Percentiles rank a stretch among this genome's conserved stretches.
phyloP scores from a whole-genome alignment of 306 rosid genomes.

The Cicer yamashitae region DNA sequence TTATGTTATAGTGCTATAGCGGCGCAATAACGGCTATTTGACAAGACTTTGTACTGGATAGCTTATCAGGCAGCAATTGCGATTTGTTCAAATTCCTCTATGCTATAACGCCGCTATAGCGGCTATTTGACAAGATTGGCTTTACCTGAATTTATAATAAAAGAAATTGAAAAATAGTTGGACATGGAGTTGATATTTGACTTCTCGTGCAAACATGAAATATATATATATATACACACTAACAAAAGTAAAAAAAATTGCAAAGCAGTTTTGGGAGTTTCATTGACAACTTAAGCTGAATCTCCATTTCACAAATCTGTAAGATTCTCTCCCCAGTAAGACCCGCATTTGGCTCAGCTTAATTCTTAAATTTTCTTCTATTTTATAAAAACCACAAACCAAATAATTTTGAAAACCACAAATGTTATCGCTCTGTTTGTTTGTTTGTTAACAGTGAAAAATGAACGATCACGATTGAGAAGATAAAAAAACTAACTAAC shows the following conservation, averaged over 20 bases:
- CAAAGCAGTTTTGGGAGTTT: background rate
- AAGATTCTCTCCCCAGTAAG: slow-evolving; percentile 3
- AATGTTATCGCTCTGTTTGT: background rate
- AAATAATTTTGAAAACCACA: background rate
- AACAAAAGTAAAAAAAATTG: slow-evolving; percentile 8
- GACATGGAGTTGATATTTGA: background rate
- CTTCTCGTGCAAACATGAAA: slow-evolving; percentile 22
- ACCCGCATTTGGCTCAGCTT: background rate
- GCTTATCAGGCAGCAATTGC: too few species aligned
- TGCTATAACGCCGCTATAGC: too few species aligned
- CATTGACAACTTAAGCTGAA: background rate
- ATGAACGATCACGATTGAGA: slow-evolving; percentile 20
- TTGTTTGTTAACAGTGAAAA: background rate
- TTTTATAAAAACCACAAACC: background rate
- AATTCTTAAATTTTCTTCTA: background rate
- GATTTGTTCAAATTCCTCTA: too few species aligned
- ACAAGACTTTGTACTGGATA: too few species aligned
- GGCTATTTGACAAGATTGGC: too few species aligned
- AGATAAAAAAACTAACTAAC: background rate
- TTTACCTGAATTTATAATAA: slow-evolving; percentile 3
- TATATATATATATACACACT: background rate
- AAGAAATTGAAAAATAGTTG: background rate
- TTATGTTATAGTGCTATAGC: too few species aligned
- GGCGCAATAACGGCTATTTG: too few species aligned
- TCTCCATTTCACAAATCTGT: background rate